These are phyloP conservation scores for Aspergillus brunneoviolaceus DNA, from an alignment of 2,329 filamentous ascomycete species.

Conservation along the genomic window DNA sequence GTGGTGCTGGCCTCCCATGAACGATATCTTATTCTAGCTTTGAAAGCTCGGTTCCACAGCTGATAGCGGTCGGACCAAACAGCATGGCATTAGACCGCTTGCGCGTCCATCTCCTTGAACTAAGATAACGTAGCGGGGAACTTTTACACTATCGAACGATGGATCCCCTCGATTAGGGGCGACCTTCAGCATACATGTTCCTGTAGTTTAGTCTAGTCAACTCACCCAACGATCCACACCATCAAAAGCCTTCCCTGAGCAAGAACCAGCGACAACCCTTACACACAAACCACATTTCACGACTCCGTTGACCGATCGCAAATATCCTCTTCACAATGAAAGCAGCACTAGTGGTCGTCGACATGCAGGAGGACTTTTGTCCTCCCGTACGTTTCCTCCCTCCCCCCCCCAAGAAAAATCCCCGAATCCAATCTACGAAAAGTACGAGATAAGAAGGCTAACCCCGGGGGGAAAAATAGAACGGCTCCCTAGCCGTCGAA, in stretches of 20 bases:
- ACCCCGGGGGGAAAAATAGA: constrained; percentile 48
- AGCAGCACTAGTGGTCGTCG: constrained; percentile 71
- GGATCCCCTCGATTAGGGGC: too few species aligned
- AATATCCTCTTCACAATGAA: constrained; percentile 15
- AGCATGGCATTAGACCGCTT: too few species aligned
- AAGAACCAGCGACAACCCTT: not conserved
- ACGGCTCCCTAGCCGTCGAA: constrained; percentile 80
- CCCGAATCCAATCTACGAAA: not conserved
- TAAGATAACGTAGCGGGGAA: not conserved
- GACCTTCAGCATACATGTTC: too few species aligned
- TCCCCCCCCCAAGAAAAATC: constrained; percentile 2
- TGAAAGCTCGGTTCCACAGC: too few species aligned
- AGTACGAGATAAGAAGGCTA: not conserved
- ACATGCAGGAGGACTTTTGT: constrained; percentile 94
- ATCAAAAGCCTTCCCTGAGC: not conserved
- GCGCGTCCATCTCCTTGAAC: not conserved
- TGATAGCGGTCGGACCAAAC: too few species aligned
- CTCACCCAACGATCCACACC: not conserved
- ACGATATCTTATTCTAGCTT: too few species aligned
- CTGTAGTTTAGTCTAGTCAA: not conserved
- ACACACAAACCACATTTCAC: too few species aligned
- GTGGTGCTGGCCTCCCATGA: too few species aligned
- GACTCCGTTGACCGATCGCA: not conserved
- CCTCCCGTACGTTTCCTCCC: constrained; percentile 65
- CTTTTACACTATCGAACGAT: not conserved